Percentiles rank a stretch among this genome's conserved stretches.
These are phyloP conservation scores for Neurospora discreta DNA, from an alignment of 495 filamentous ascomycete genomes.

Conservation along the genomic window DNA sequence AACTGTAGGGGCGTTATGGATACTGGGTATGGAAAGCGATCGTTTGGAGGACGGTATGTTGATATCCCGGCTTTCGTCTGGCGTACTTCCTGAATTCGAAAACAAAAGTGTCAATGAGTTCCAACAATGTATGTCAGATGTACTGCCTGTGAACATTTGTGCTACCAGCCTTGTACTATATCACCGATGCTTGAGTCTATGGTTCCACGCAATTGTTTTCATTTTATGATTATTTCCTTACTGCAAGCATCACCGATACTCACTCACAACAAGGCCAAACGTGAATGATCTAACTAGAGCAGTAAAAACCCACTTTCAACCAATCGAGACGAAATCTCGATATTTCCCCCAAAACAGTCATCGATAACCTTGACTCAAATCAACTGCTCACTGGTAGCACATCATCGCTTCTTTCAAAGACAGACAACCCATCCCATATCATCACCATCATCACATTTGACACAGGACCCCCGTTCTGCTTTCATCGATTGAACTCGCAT, in stretches of 20 bases:
- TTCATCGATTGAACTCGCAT: constrained; percentile 19
- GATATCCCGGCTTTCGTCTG: neutral
- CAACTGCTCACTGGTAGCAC: neutral
- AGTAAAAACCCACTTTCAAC: neutral
- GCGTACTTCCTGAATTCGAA: neutral
- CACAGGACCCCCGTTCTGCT: neutral
- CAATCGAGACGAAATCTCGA: neutral
- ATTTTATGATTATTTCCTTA: neutral
- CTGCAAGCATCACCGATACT: neutral
- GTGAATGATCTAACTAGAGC: neutral
- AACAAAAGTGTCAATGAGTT: neutral
- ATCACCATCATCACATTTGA: neutral
- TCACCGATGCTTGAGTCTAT: neutral
- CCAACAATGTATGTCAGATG: neutral
- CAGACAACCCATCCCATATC: neutral
- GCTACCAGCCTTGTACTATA: neutral
- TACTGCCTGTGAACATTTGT: neutral
- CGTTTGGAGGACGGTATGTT: neutral
- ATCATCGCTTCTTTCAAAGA: neutral
- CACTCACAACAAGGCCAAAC: neutral
- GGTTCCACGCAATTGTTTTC: neutral
- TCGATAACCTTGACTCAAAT: neutral
- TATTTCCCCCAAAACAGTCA: neutral
- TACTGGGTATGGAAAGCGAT: neutral
- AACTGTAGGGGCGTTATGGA: neutral